phyloP scores from a whole-genome alignment of 192 early-diverging fungal genomes.

The Entrophospora sp. region DNA sequence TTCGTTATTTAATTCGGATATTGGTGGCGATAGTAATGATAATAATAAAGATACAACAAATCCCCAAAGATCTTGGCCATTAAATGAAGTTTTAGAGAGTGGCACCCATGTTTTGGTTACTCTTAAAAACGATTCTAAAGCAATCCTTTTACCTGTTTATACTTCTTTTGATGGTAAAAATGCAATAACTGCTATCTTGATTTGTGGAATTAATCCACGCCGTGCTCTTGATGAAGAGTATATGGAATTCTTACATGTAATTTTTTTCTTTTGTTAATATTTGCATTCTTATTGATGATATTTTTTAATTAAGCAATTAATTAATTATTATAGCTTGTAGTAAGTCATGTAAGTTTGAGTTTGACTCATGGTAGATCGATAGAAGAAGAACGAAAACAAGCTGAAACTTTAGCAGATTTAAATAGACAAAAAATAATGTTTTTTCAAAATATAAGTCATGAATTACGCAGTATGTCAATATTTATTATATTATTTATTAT shows the following conservation, averaged over 20 bases:
- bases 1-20: no score
- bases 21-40: background rate
- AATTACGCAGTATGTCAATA: conserved; percentile 33
- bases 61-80: background rate
- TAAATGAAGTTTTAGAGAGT: background rate
- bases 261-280: background rate
- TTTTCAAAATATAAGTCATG: conserved; percentile 39
- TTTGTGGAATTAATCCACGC: conserved; percentile 1
- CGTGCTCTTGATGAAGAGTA: conserved; percentile 8
- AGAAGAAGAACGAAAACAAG: conserved; percentile 32
- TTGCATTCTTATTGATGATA: background rate
- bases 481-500: background rate
- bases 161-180: conserved; percentile 3
- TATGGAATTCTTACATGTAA: conserved; percentile 24
- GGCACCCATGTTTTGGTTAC: background rate
- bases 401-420: conserved; percentile 26
- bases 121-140: background rate
- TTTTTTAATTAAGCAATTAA: background rate
- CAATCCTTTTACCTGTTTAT: background rate
- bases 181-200: background rate
- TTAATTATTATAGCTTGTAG: conserved; percentile 19
- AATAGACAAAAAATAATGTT: conserved; percentile 35
- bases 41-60: background rate
- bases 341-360: conserved; percentile 26
- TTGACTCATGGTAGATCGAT: conserved; percentile 27